A percentile compares a stretch with the other conserved stretches of the same genome.
Evolutionary conservation across 2,329 filamentous ascomycete species (phyloP).

Genomic region (Apiospora saccharicola): DNA sequence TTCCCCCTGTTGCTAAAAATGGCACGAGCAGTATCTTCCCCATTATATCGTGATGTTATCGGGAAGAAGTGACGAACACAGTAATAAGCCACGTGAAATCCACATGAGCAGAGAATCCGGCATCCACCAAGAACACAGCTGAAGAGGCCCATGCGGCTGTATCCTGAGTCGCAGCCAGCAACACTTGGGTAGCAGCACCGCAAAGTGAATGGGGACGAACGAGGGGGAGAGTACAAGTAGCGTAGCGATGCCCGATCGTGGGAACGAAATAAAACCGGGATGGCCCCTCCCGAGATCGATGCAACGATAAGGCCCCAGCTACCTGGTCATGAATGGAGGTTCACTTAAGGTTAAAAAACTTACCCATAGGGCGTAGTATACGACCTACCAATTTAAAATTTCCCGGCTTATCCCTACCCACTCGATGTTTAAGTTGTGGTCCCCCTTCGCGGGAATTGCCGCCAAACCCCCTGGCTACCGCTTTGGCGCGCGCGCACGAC

Average conservation of each 20-base stretch:
- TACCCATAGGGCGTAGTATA: no score
- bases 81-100: background rate
- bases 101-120: background rate
- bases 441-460: background rate
- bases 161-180: background rate
- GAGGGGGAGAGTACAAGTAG: no score
- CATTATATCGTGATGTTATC: no score
- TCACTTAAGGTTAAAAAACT: background rate
- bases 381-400: background rate
- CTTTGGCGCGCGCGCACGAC: background rate
- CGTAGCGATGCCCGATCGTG: no score
- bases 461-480: background rate
- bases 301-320: background rate
- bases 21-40: no score
- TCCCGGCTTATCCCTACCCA: background rate
- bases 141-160: background rate
- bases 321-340: background rate
- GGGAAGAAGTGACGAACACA: background rate
- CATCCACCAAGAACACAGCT: background rate
- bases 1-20: no score
- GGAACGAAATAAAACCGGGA: no score
- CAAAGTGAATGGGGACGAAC: no score
- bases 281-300: background rate
- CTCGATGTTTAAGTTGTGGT: background rate
- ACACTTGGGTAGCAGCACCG: background rate